A percentile compares a stretch with the other conserved stretches of the same genome.
These are phyloP conservation scores for Cytospora schulzeri DNA, from an alignment of 2,329 filamentous ascomycete genomes.

Conservation along the genomic window DNA sequence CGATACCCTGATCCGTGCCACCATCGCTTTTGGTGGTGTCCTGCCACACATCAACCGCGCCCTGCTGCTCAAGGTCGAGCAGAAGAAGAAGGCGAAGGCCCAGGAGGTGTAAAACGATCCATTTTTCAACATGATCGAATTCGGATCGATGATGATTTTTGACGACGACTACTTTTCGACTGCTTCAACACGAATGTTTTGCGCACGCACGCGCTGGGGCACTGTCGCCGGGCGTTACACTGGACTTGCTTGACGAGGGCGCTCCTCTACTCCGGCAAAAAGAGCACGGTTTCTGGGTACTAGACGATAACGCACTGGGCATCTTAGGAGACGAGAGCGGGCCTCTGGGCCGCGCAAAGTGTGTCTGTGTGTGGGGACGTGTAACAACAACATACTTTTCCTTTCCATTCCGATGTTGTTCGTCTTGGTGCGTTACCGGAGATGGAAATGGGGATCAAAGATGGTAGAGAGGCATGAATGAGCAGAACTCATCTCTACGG, in stretches of 20 bases:
- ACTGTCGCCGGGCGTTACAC: not conserved
- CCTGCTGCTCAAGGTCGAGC: slow-evolving; percentile 60
- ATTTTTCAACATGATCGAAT: not conserved
- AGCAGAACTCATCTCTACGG: slow-evolving; percentile 10
- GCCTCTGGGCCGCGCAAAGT: not conserved
- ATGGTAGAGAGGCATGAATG: slow-evolving; percentile 14
- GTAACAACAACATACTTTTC: slow-evolving; percentile 23
- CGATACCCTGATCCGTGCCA: slow-evolving; percentile 94
- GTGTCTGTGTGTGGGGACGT: slow-evolving; percentile 5
- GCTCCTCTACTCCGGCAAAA: not conserved
- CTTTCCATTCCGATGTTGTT: slow-evolving; percentile 18
- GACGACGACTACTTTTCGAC: slow-evolving; percentile 5
- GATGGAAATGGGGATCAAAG: slow-evolving; percentile 4
- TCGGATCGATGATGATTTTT: not conserved
- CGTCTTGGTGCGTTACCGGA: slow-evolving; percentile 6
- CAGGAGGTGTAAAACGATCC: slow-evolving; percentile 37
- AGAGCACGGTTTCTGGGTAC: slow-evolving; percentile 12
- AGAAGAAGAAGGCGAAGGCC: slow-evolving; percentile 44
- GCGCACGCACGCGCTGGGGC: not conserved
- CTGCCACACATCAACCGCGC: slow-evolving; percentile 98
- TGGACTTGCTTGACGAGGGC: not conserved
- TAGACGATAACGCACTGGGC: not conserved
- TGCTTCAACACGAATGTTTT: slow-evolving; percentile 7
- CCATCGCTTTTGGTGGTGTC: slow-evolving; percentile 97
- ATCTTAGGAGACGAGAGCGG: not conserved